These are phyloP conservation scores for Tuber indicum DNA, from an alignment of 495 filamentous ascomycete species.

Conservation along the genomic window DNA sequence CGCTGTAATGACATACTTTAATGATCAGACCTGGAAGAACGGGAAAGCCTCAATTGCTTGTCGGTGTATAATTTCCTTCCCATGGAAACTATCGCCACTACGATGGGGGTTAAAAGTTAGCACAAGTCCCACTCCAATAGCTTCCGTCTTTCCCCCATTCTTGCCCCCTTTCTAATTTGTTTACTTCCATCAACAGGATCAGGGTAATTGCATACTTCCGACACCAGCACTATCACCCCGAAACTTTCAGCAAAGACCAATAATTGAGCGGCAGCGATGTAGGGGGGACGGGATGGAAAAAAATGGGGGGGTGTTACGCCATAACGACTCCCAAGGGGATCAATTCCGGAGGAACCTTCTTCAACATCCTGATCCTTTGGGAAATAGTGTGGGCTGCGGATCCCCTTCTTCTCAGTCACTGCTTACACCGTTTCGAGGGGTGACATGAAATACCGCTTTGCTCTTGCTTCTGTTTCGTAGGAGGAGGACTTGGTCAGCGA, in stretches of 20 bases:
- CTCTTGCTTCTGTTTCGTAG: constrained; percentile 62
- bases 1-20: constrained; percentile 16
- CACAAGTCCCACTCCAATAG: background rate
- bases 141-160: no score
- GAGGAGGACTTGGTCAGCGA: constrained; percentile 12
- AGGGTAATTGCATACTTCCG: constrained; percentile 35
- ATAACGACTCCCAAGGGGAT: constrained; percentile 75
- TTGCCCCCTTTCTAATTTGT: no score
- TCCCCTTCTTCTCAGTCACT: background rate
- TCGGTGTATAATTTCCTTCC: constrained; percentile 73
- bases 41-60: constrained; percentile 78
- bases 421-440: background rate
- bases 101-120: background rate
- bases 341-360: constrained; percentile 87
- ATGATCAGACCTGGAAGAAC: constrained; percentile 47
- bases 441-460: constrained; percentile 61
- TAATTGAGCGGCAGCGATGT: background rate
- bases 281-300: background rate
- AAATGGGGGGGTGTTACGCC: background rate
- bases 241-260: constrained; percentile 11
- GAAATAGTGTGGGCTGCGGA: constrained; percentile 87
- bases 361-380: constrained; percentile 79
- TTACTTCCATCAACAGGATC: background rate
- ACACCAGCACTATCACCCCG: constrained; percentile 53
- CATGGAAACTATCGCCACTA: constrained; percentile 73